phyloP scores from a whole-genome alignment of 768 basidiomycete genomes.

The Tremella yokohamensis region DNA sequence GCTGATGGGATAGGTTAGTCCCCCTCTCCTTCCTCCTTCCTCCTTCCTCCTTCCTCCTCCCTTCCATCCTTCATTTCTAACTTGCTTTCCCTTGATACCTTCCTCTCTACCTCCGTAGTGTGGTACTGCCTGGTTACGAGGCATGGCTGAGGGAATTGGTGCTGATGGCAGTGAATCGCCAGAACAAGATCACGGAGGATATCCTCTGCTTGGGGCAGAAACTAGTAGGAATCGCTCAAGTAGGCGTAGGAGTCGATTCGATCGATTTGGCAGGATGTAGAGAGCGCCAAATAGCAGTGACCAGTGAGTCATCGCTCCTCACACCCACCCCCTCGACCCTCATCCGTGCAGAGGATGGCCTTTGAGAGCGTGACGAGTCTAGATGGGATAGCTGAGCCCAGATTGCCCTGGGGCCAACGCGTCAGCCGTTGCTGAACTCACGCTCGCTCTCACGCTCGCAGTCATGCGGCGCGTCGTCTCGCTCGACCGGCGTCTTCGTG shows the following conservation, averaged over 20 bases:
- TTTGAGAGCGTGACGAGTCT: not conserved
- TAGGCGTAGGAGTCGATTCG: slow-evolving; percentile 31
- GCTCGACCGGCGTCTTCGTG: slow-evolving; percentile 11
- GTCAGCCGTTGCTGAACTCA: slow-evolving; percentile 13
- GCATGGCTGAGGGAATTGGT: not conserved
- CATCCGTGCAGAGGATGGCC: not conserved
- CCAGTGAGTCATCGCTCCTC: slow-evolving; percentile 10
- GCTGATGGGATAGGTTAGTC: slow-evolving; percentile 32
- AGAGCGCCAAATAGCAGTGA: slow-evolving; percentile 15
- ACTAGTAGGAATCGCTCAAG: slow-evolving; percentile 21
- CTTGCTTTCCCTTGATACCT: not conserved
- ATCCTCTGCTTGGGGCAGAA: slow-evolving; percentile 13
- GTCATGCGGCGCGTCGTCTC: slow-evolving; percentile 18
- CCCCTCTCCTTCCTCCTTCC: not conserved
- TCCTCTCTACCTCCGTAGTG: too few species aligned
- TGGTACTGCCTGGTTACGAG: too few species aligned
- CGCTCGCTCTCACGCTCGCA: slow-evolving; percentile 16
- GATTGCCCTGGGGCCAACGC: slow-evolving; percentile 34
- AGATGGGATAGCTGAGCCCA: not conserved
- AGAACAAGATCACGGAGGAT: slow-evolving; percentile 15
- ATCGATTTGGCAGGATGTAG: slow-evolving; percentile 25
- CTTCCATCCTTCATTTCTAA: not conserved
- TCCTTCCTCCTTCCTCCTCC: not conserved
- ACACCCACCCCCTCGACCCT: not conserved
- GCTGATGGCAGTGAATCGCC: slow-evolving; percentile 25